phyloP scores from a whole-genome alignment of 148 eudicot genomes.

The Rhododendron henanense region DNA sequence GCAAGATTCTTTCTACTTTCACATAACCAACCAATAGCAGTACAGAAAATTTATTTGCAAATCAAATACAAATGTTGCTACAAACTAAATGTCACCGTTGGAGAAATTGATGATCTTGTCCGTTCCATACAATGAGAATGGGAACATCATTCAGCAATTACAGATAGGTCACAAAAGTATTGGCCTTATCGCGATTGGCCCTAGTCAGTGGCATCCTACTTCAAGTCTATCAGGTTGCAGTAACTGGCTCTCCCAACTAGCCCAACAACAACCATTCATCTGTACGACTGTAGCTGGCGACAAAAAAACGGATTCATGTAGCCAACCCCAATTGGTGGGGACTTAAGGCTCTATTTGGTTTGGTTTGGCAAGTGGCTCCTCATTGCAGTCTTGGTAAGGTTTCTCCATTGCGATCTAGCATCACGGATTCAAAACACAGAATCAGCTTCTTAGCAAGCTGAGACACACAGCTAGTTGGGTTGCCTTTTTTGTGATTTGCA shows the following conservation, averaged over 20 bases:
- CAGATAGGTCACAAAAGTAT: neutral
- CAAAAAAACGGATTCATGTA: too few species aligned
- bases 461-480: neutral
- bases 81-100: neutral
- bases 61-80: neutral
- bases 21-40: neutral
- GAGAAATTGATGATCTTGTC: neutral
- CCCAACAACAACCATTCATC: neutral
- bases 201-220: neutral
- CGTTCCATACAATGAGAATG: neutral
- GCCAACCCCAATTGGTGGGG: neutral
- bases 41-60: neutral
- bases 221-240: neutral
- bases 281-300: neutral
- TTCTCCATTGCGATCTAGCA: neutral
- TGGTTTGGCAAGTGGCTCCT: neutral
- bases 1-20: neutral
- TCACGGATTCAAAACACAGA: neutral
- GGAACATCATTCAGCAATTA: neutral
- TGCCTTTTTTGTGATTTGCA: neutral
- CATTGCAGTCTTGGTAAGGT: neutral
- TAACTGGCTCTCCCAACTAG: neutral
- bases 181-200: neutral
- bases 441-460: neutral
- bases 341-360: neutral